These are phyloP conservation scores for Suillus plorans DNA, from an alignment of 768 basidiomycete genomes.

Conservation along the genomic window DNA sequence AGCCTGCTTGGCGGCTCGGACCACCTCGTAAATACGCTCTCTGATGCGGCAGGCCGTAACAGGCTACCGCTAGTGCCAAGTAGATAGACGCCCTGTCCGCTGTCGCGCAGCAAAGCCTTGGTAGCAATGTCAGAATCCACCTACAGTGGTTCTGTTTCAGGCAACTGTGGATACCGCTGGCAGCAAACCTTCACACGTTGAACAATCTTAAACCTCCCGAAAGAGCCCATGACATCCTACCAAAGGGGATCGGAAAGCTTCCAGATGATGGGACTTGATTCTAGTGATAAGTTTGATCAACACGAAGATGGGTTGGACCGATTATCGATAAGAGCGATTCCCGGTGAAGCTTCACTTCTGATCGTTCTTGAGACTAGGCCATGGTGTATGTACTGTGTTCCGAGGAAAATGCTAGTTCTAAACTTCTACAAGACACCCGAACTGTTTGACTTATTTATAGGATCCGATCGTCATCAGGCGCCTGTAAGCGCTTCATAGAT, in stretches of 20 bases:
- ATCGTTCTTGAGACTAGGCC: background rate
- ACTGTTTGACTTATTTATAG: background rate
- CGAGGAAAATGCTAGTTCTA: background rate
- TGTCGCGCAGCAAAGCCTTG: background rate
- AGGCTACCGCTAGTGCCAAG: background rate
- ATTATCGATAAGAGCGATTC: conserved; percentile 1
- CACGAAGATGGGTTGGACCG: too few relatives aligned
- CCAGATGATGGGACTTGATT: background rate
- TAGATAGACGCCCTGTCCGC: background rate
- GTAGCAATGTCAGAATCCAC: background rate
- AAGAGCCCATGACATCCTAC: background rate
- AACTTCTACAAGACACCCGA: background rate
- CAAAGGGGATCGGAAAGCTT: background rate
- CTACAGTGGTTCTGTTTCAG: background rate
- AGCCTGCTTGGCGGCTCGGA: background rate
- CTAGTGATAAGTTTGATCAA: background rate
- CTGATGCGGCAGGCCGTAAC: background rate
- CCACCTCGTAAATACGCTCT: background rate
- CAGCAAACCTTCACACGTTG: background rate
- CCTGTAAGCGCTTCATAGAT: conserved; percentile 20
- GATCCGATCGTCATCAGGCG: background rate
- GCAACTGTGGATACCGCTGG: background rate
- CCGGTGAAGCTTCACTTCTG: background rate
- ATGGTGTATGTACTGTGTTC: background rate
- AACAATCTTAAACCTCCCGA: background rate